phyloP scores from a whole-genome alignment of 2,329 filamentous ascomycete species.

The Botrytis deweyae region DNA sequence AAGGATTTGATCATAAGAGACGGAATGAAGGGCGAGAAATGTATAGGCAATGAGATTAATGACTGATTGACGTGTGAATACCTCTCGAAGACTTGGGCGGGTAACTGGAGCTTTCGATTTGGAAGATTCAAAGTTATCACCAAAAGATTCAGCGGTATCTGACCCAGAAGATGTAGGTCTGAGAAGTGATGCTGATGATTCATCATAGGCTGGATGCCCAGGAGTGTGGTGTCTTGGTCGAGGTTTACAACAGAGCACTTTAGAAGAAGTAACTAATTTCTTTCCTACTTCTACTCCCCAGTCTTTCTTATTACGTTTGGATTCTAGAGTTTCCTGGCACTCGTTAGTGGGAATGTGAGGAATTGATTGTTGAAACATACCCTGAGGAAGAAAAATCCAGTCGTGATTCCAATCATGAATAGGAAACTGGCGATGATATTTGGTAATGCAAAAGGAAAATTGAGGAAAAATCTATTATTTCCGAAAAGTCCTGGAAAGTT shows the following conservation, averaged over 20 bases:
- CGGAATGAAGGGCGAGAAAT: slow-evolving; percentile 75
- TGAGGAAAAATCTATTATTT: slow-evolving; percentile 63
- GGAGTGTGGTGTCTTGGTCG: slow-evolving; percentile 25
- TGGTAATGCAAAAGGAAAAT: slow-evolving; percentile 79
- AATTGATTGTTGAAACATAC: slow-evolving; percentile 41
- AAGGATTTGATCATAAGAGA: slow-evolving; percentile 83
- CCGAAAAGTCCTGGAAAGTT: slow-evolving; percentile 73
- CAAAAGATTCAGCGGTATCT: slow-evolving; percentile 31
- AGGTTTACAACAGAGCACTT: slow-evolving; percentile 26
- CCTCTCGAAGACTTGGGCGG: slow-evolving; percentile 53
- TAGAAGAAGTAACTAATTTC: slow-evolving; percentile 51
- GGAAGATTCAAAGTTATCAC: slow-evolving; percentile 33
- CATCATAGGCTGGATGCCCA: slow-evolving; percentile 52
- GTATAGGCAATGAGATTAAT: slow-evolving; percentile 78
- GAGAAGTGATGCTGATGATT: slow-evolving; percentile 56
- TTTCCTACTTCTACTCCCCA: slow-evolving; percentile 74
- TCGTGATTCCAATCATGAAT: slow-evolving; percentile 74
- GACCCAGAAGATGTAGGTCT: slow-evolving; percentile 40
- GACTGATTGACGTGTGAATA: slow-evolving; percentile 72
- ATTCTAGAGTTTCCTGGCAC: slow-evolving; percentile 73
- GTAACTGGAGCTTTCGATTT: slow-evolving; percentile 36
- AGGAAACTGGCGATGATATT: slow-evolving; percentile 76
- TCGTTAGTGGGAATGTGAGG: slow-evolving; percentile 15
- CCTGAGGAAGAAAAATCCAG: slow-evolving; percentile 75
- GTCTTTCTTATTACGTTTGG: slow-evolving; percentile 66